Evolutionary conservation across 805 yeast genomes (phyloP), one percentile per base, ranked within the genome.

Genomic region (Saturnispora mendoncae): DNA sequence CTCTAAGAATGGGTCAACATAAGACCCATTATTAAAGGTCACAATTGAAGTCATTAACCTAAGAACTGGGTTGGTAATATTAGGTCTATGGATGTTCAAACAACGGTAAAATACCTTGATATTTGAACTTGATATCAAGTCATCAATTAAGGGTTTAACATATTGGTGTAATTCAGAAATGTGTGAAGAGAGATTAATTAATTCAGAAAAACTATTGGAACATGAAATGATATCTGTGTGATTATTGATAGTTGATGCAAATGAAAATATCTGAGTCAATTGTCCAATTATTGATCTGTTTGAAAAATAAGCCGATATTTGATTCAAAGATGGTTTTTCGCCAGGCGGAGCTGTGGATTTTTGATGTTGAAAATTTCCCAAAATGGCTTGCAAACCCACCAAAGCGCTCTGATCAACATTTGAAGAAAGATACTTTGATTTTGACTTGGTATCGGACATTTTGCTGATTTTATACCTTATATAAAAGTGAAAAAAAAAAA

Each of bases 51-150:
- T 63, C 48, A 90, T 57, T 8, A 87, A 51, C 33, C 71, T 58
- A n/a, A 86, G 56, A 3, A 72, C 68, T 1, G 92, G 82, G 41
- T 73, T 76, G 0, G 88, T 76, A 1, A 71, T 54, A 1, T 74
- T 65, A 0, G 83, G 75, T 47, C 78, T 73, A 46, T 68, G 59
- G 41, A 74, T 70, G 45, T 71, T 72, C 30, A 87, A 62, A 14
- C 82, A 78, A 50, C 94, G 67, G 58, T 82, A 84, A 3, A 87
- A 62, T 6, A 77, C 70, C 50, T 80, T 83, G 33, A 71, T 56
- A 54, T 83, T 75, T 36, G 68, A 69, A 1, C 68, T 62, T 8
- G 86, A 56, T 3, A 59, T 46, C n/a, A 87, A 61, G 12, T 71
- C 70, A 38, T 68, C 68, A 42, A 80, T 69, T 19, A 79, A 54